Base-by-base conservation (phyloP, 257 asterid species). In the Linaria vulgaris region DNA sequence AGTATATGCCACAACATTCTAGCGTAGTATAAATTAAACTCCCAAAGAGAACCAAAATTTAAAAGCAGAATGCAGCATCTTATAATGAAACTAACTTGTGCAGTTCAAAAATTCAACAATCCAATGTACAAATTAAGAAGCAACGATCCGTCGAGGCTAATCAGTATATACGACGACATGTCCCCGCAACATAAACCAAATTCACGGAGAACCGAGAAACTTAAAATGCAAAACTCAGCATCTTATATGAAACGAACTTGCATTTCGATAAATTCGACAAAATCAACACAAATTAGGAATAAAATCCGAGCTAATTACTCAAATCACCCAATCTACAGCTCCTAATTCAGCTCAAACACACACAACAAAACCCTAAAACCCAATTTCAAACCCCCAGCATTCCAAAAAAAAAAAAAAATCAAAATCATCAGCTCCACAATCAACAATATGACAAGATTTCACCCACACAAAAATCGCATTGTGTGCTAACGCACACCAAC, bases 361-460 rank as follows among this genome's bases (percentile, higher is more conserved):
- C 59, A 68, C 37, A n/a, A n/a, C 47, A 71, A 59, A 67, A 60
- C 69, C 78, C 69, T 64, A 77, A 78, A 70, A 78, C 80, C 78
- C 38, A 63, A 66, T 69, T n/a, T 66, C 66, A 56, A 67, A 73
- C 49, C 19, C n/a, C 61, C 66, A 25, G 49, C 30, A 39, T 52
- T 50, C 68, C 23, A 62, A 72, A 52, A 41, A 34, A 44, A 24
- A 44, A 62, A 72, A 52, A 41, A 34, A 44, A 24, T 43, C 31
- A 25, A 71, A 30, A 48, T 23, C 24, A 12, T 48, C 64, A 70
- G 38, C 55, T 59, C 21, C 44, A 58, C 6, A 20, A 41, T 12
- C 6, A 34, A 9, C 12, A 12, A 39, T n/a, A 8, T 47, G n/a
- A 12, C 44, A 63, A n/a, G n/a, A 64, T 61, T 52, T 63, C 23